Conservation (phyloP, 805 yeast species). For the Metschnikowia picachoensis region DNA sequence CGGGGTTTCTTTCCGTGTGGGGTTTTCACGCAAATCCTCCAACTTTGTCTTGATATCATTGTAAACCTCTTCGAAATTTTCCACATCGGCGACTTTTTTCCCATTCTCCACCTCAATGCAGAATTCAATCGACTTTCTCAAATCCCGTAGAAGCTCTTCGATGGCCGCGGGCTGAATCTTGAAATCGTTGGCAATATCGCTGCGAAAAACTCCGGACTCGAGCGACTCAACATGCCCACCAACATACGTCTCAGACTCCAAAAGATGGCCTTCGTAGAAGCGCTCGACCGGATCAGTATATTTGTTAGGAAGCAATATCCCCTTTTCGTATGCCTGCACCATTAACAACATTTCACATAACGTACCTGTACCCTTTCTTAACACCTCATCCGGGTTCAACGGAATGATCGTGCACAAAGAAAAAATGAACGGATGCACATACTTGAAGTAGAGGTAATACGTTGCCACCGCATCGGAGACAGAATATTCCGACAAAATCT, state of each 20-base stretch:
- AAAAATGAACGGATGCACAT: slow-evolving; percentile 94
- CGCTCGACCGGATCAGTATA: slow-evolving; percentile 92
- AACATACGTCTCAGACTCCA: slow-evolving; percentile 95
- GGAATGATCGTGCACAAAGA: slow-evolving; percentile 96
- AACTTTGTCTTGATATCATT: slow-evolving; percentile 52
- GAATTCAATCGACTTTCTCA: slow-evolving; percentile 75
- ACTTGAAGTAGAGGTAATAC: slow-evolving; percentile 90
- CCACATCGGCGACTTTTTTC: slow-evolving; percentile 68
- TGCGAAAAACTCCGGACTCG: slow-evolving; percentile 96
- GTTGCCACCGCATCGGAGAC: slow-evolving; percentile 99
- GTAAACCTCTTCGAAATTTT: slow-evolving; percentile 74
- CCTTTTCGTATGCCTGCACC: slow-evolving; percentile 87
- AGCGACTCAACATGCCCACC: slow-evolving; percentile 98
- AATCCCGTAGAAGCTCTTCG: slow-evolving; percentile 69
- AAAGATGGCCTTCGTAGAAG: slow-evolving; percentile 88
- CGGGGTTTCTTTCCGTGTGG: slow-evolving; percentile 72
- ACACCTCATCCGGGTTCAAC: slow-evolving; percentile 90
- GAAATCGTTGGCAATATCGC: slow-evolving; percentile 76
- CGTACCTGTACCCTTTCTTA: slow-evolving; percentile 97
- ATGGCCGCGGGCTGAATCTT: slow-evolving; percentile 76
- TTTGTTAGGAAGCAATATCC: slow-evolving; percentile 85
- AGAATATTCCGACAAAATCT: slow-evolving; percentile 88
- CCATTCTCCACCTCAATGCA: slow-evolving; percentile 79
- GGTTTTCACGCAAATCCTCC: slow-evolving; percentile 55
- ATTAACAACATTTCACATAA: slow-evolving; percentile 94